Evolutionary conservation across 441 rosid genomes (phyloP).

Genomic region (Aleurites moluccanus): DNA sequence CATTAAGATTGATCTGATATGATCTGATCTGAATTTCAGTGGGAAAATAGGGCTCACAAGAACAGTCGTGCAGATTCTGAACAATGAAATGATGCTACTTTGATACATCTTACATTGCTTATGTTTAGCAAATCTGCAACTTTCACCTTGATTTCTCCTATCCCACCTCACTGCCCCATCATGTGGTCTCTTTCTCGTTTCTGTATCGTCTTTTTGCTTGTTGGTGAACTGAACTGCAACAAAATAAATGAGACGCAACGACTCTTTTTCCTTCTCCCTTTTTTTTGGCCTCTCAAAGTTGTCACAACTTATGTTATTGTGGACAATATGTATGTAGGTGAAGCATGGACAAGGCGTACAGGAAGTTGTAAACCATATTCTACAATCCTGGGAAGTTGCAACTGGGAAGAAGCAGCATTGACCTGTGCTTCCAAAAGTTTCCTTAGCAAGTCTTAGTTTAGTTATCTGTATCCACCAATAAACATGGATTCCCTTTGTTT

Average conservation of each 20-base stretch:
- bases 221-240: not conserved
- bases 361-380: slow-evolving; percentile 68
- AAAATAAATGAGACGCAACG: not conserved
- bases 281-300: not conserved
- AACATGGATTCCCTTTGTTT: not conserved
- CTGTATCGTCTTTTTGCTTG: not conserved
- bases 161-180: not conserved
- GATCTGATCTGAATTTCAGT: not conserved
- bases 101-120: not conserved
- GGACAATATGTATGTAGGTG: slow-evolving; percentile 42
- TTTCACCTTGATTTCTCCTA: not conserved
- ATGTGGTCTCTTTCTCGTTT: not conserved
- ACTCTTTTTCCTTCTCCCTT: not conserved
- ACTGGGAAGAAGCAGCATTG: slow-evolving; percentile 75
- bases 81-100: not conserved
- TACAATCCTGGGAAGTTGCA: slow-evolving; percentile 75
- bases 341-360: slow-evolving; percentile 84
- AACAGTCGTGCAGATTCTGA: not conserved
- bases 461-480: not conserved
- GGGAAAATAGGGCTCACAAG: not conserved
- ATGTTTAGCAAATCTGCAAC: not conserved
- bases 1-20: not conserved
- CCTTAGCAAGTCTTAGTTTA: not conserved
- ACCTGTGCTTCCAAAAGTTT: slow-evolving; percentile 12
- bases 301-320: not conserved